Evolutionary conservation across 31 red algal species (phyloP).

Genomic region (Porphyra umbilicalis): DNA sequence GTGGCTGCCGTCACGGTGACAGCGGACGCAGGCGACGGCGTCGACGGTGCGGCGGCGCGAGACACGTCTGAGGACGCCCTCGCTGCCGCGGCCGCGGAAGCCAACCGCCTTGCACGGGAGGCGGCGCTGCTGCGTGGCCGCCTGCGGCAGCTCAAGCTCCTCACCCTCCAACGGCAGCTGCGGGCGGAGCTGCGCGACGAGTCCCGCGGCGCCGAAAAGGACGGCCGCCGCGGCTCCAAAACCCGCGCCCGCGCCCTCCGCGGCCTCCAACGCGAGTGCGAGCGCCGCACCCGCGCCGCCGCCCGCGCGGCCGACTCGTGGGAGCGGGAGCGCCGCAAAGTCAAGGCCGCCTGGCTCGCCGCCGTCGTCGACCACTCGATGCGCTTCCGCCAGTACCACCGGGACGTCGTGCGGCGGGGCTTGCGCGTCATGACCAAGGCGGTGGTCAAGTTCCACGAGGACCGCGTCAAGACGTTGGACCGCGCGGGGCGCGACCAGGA

Average conservation of each 20-base stretch:
- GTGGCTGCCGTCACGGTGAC: background rate
- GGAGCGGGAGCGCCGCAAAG: conserved; percentile 71
- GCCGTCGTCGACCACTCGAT: conserved; percentile 66
- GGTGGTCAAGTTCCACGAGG: conserved; percentile 74
- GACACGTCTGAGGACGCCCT: background rate
- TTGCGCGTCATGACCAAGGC: conserved; percentile 40
- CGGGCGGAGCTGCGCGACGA: conserved; percentile 44
- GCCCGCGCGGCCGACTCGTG: conserved; percentile 46
- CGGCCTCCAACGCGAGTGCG: conserved; percentile 60
- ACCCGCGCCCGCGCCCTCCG: conserved; percentile 25
- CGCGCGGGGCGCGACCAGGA: conserved; percentile 81
- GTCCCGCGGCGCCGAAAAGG: conserved; percentile 16
- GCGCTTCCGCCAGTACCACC: conserved; percentile 66
- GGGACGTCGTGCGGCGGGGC: conserved; percentile 37
- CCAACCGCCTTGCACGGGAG: background rate
- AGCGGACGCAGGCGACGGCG: too few species aligned
- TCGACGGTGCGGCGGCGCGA: too few species aligned
- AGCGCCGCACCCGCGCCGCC: conserved; percentile 41
- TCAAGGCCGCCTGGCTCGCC: conserved; percentile 48
- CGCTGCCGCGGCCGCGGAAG: background rate
- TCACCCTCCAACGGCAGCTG: conserved; percentile 49
- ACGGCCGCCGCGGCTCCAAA: conserved; percentile 39
- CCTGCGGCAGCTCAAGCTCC: conserved; percentile 35
- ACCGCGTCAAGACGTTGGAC: conserved; percentile 40
- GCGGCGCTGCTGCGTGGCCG: conserved; percentile 39